A percentile compares a stretch with the other conserved stretches of the same genome.
phyloP scores from a whole-genome alignment of 1,139 yeast species.

The Insectozyma bohioensis region DNA sequence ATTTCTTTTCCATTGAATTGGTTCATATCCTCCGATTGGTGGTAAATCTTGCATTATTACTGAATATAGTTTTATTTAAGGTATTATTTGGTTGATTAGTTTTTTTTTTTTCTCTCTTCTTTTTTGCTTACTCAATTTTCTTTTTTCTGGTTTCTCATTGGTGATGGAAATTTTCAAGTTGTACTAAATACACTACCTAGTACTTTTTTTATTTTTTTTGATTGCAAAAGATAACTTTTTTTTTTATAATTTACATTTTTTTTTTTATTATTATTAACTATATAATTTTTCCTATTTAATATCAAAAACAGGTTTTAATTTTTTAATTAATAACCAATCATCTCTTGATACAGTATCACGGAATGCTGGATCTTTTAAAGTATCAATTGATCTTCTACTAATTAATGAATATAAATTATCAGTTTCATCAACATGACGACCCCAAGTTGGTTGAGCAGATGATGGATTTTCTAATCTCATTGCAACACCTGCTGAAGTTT shows the following conservation, averaged over 20 bases:
- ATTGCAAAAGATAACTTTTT: neutral
- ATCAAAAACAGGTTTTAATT: conserved; percentile 83
- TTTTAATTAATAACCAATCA: conserved; percentile 90
- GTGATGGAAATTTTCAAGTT: neutral
- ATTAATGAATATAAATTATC: conserved; percentile 87
- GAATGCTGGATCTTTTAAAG: conserved; percentile 98
- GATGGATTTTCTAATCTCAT: conserved; percentile 94
- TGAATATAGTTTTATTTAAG: no score
- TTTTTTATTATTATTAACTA: no score
- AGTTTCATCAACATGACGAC: conserved; percentile 95
- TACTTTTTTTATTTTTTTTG: neutral
- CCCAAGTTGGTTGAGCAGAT: conserved; percentile 95
- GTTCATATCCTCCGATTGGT: conserved; percentile 84
- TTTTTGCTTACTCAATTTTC: conserved; percentile 4
- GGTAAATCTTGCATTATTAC: conserved; percentile 86
- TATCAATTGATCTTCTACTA: conserved; percentile 86
- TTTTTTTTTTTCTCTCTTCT: conserved; percentile 1
- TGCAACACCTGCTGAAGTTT: conserved; percentile 97
- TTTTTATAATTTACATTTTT: neutral
- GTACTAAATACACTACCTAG: conserved; percentile 3
- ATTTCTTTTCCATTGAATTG: conserved; percentile 88
- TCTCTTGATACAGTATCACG: conserved; percentile 91
- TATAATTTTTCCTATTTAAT: conserved; percentile 37
- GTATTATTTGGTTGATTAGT: neutral
- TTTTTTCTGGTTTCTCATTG: conserved; percentile 3